Evolutionary conservation across 2,329 filamentous ascomycete genomes (phyloP).

Genomic region (Triangularia setosa): DNA sequence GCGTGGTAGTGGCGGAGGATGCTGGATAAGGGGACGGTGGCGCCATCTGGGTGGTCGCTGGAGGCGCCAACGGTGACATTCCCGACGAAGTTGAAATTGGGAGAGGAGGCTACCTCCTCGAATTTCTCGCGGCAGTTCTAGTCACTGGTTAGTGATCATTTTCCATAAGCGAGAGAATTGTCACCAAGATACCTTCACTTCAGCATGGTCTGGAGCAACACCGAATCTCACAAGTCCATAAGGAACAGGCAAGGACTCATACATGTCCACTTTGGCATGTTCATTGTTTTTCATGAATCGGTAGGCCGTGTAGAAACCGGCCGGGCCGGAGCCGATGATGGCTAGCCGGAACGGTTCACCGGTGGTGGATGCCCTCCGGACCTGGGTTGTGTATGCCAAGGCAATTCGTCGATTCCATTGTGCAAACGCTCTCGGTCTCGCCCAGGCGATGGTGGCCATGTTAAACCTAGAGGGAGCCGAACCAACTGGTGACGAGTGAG

Average conservation of each 20-base stretch:
- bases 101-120: slow-evolving; percentile 75
- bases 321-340: slow-evolving; percentile 87
- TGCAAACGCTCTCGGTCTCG: not conserved
- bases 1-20: slow-evolving; percentile 85
- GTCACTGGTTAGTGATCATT: not conserved
- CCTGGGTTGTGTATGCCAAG: not conserved
- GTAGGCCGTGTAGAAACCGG: slow-evolving; percentile 92
- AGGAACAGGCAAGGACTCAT: slow-evolving; percentile 86
- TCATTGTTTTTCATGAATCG: slow-evolving; percentile 73
- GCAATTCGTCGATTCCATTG: not conserved
- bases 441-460: not conserved
- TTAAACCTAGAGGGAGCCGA: not conserved
- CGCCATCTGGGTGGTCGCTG: slow-evolving; percentile 37
- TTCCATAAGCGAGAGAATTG: not conserved
- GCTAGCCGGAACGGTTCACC: slow-evolving; percentile 69
- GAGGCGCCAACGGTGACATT: slow-evolving; percentile 74
- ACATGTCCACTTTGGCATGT: slow-evolving; percentile 83
- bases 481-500: not conserved
- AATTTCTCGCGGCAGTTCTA: slow-evolving; percentile 96
- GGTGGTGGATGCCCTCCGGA: slow-evolving; percentile 13
- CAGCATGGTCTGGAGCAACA: slow-evolving; percentile 96
- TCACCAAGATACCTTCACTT: slow-evolving; percentile 74
- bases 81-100: slow-evolving; percentile 84
- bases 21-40: slow-evolving; percentile 59
- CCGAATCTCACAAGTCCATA: slow-evolving; percentile 91